phyloP scores from a whole-genome alignment of 1,139 yeast genomes.

The Scheffersomyces illinoinensis region DNA sequence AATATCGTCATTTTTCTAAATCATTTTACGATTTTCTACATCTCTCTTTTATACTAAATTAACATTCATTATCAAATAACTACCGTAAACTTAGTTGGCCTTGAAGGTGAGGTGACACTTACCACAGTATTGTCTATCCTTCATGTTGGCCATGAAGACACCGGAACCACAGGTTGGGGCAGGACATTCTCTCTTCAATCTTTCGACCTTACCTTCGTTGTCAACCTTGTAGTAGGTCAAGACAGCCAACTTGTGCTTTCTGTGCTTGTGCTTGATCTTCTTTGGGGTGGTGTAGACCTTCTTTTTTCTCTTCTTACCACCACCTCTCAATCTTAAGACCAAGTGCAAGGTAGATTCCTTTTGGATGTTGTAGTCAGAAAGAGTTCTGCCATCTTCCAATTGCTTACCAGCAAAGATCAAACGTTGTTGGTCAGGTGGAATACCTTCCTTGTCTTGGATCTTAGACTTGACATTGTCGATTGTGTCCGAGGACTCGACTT shows the following conservation, averaged over 20 bases:
- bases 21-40: not conserved
- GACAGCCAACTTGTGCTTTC: slow-evolving; percentile 98
- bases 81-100: slow-evolving; percentile 38
- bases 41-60: not conserved
- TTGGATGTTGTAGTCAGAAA: slow-evolving; percentile 99
- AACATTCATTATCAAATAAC: slow-evolving; percentile 1
- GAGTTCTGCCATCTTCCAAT: slow-evolving; percentile 98
- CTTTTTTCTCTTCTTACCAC: slow-evolving; percentile 99
- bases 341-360: slow-evolving; percentile 98
- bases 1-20: no score
- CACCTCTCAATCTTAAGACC: slow-evolving; percentile 99
- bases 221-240: slow-evolving; percentile 99
- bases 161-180: slow-evolving; percentile 95
- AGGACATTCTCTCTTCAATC: slow-evolving; percentile 99
- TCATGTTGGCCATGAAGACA: slow-evolving; percentile 99
- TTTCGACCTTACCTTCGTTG: slow-evolving; percentile 97
- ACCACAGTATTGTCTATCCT: slow-evolving; percentile 99
- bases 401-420: slow-evolving; percentile 99
- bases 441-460: slow-evolving; percentile 99
- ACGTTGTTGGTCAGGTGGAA: slow-evolving; percentile 99
- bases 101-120: slow-evolving; percentile 96
- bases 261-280: slow-evolving; percentile 99
- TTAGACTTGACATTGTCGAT: slow-evolving; percentile 99
- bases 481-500: slow-evolving; percentile 99
- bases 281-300: slow-evolving; percentile 99